phyloP scores from a whole-genome alignment of 225 moss, liverwort and hornwort genomes.

The Polytrichum formosum region DNA sequence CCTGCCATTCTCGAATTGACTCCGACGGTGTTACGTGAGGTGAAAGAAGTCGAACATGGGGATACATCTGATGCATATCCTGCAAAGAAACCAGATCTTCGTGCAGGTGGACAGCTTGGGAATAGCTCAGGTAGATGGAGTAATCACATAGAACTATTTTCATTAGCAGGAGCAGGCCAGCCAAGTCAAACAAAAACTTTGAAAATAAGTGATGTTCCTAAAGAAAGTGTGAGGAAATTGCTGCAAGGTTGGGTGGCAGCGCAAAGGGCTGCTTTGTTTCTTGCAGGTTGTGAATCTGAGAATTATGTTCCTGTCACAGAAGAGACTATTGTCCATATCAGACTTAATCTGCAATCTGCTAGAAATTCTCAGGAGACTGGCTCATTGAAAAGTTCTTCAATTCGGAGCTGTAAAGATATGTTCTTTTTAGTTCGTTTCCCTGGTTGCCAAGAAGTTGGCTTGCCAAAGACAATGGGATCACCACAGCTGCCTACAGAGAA shows the following conservation, averaged over 20 bases:
- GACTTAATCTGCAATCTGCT: constrained; percentile 31
- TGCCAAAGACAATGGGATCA: constrained; percentile 13
- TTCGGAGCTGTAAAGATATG: constrained; percentile 54
- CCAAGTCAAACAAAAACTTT: constrained; percentile 18
- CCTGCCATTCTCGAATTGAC: constrained; percentile 50
- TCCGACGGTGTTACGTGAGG: constrained; percentile 56
- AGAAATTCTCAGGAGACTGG: constrained; percentile 15
- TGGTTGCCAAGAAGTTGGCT: constrained; percentile 10
- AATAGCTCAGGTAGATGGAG: constrained; percentile 37
- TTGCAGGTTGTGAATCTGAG: constrained; percentile 23
- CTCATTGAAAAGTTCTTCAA: constrained; percentile 34
- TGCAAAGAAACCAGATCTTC: constrained; percentile 26
- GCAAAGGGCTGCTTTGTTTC: constrained; percentile 48
- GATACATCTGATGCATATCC: constrained; percentile 36
- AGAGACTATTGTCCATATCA: constrained; percentile 70
- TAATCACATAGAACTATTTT: constrained; percentile 38
- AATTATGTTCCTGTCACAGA: constrained; percentile 55
- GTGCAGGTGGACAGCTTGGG: constrained; percentile 27
- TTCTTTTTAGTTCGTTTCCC: constrained; percentile 48
- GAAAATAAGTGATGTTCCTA: constrained; percentile 22
- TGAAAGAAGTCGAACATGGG: constrained; percentile 34
- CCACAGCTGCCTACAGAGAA: constrained; percentile 8
- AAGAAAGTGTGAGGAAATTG: constrained; percentile 27
- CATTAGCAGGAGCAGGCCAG: constrained; percentile 24
- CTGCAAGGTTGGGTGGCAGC: constrained; percentile 78